phyloP scores from a whole-genome alignment of 2,329 filamentous ascomycete species.

The Chaetomiaceae sp. region DNA sequence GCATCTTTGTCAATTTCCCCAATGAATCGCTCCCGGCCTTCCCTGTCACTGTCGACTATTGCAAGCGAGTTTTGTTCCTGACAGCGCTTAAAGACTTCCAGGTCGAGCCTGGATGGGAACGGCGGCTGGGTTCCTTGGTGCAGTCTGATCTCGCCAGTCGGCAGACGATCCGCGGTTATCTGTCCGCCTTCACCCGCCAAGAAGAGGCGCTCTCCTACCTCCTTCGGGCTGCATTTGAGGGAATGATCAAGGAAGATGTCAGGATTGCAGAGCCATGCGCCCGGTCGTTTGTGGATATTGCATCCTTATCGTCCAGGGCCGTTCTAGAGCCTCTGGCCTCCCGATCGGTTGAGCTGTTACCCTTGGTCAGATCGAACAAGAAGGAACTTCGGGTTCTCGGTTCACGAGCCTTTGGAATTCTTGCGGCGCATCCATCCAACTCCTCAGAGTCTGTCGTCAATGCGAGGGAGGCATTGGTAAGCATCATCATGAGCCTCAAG shows the following conservation, averaged over 20 bases:
- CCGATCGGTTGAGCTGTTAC: conserved; percentile 50
- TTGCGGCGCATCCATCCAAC: conserved; percentile 61
- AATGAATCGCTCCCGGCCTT: conserved; percentile 53
- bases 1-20: conserved; percentile 44
- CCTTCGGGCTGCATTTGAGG: conserved; percentile 54
- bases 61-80: conserved; percentile 51
- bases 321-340: conserved; percentile 47
- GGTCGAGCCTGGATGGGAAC: conserved; percentile 78
- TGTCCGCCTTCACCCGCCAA: conserved; percentile 34
- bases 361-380: conserved; percentile 66
- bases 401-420: conserved; percentile 69
- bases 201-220: conserved; percentile 42
- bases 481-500: conserved; percentile 48
- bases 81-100: conserved; percentile 46
- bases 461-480: conserved; percentile 43
- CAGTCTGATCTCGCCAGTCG: conserved; percentile 65
- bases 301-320: conserved; percentile 33
- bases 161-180: conserved; percentile 51
- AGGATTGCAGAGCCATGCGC: conserved; percentile 45
- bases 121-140: conserved; percentile 68
- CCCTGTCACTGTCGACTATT: conserved; percentile 65
- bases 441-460: conserved; percentile 38
- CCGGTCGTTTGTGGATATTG: conserved; percentile 50
- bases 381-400: conserved; percentile 61
- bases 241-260: conserved; percentile 45